Evolutionary conservation across 768 basidiomycete species (phyloP).

Genomic region (Fistulinella prunicolor): DNA sequence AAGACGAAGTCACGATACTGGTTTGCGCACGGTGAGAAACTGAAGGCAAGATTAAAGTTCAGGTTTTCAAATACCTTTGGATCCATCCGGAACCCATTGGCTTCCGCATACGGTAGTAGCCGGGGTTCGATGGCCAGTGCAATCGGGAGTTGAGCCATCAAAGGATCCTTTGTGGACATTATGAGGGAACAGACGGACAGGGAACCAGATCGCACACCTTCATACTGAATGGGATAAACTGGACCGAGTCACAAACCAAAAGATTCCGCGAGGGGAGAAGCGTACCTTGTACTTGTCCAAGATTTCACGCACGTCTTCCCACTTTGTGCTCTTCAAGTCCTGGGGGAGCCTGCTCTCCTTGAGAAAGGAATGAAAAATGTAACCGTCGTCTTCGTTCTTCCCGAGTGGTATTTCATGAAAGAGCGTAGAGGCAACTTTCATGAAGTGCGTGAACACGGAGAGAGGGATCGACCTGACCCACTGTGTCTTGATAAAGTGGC

Average conservation of each 20-base stretch:
- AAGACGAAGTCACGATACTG: slow-evolving; percentile 87
- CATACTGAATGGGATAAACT: slow-evolving; percentile 79
- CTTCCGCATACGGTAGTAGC: slow-evolving; percentile 65
- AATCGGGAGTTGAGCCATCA: slow-evolving; percentile 75
- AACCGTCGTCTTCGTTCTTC: slow-evolving; percentile 77
- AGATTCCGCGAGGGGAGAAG: slow-evolving; percentile 1
- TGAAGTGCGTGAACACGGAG: slow-evolving; percentile 60
- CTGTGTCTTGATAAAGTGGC: slow-evolving; percentile 69
- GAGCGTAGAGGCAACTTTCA: slow-evolving; percentile 52
- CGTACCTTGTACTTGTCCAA: slow-evolving; percentile 67
- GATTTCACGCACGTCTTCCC: slow-evolving; percentile 64
- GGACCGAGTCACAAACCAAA: slow-evolving; percentile 16
- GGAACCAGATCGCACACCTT: slow-evolving; percentile 43
- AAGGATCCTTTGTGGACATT: slow-evolving; percentile 53
- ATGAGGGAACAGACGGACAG: slow-evolving; percentile 6
- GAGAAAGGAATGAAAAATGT: slow-evolving; percentile 59
- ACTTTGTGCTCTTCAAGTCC: slow-evolving; percentile 54
- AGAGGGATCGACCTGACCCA: slow-evolving; percentile 71
- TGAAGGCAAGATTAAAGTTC: neutral
- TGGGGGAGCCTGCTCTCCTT: slow-evolving; percentile 67
- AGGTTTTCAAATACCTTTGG: slow-evolving; percentile 50
- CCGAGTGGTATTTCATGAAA: slow-evolving; percentile 66
- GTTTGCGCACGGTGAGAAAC: slow-evolving; percentile 14
- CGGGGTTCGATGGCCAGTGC: slow-evolving; percentile 75
- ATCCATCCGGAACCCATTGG: slow-evolving; percentile 79